Percentiles rank a stretch among this genome's conserved stretches.
These are phyloP conservation scores for Hemileia vastatrix DNA, from an alignment of 1,284 basidiomycete species.

Conservation along the genomic window DNA sequence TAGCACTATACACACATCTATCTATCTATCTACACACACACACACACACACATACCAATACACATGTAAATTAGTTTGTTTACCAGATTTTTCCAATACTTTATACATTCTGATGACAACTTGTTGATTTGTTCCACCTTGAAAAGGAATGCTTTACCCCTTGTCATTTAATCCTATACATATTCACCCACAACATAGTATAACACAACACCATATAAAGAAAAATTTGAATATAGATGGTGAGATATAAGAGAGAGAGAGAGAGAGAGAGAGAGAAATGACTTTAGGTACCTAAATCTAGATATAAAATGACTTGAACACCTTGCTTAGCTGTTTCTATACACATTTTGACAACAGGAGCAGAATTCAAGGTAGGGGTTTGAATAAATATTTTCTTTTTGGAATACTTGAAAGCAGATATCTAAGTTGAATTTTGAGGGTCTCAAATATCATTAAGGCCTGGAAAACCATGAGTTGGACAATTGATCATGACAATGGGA, in stretches of 20 bases:
- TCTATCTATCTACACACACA: too few species aligned
- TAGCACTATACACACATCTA: too few species aligned
- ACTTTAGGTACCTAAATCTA: constrained; percentile 52
- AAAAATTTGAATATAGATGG: not conserved
- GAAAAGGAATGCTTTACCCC: constrained; percentile 61
- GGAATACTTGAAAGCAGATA: constrained; percentile 60
- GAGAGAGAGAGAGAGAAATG: not conserved
- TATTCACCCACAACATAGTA: too few species aligned
- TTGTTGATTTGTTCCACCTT: constrained; percentile 71
- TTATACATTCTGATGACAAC: constrained; percentile 59
- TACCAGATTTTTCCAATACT: constrained; percentile 50
- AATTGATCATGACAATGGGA: constrained; percentile 63
- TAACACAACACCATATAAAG: too few species aligned
- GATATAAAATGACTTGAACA: constrained; percentile 56
- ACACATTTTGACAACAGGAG: constrained; percentile 57
- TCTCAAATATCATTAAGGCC: constrained; percentile 53
- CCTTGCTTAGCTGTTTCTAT: constrained; percentile 59
- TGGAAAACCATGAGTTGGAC: constrained; percentile 57
- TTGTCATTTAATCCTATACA: constrained; percentile 42
- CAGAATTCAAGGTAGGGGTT: constrained; percentile 64
- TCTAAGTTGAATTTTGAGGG: constrained; percentile 65
- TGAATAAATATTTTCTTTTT: constrained; percentile 63
- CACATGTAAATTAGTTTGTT: constrained; percentile 54
- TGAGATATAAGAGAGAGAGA: too few species aligned
- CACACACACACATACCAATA: too few species aligned